Evolutionary conservation across 495 filamentous ascomycete genomes (phyloP).

Genomic region (Penicillium alfredii): DNA sequence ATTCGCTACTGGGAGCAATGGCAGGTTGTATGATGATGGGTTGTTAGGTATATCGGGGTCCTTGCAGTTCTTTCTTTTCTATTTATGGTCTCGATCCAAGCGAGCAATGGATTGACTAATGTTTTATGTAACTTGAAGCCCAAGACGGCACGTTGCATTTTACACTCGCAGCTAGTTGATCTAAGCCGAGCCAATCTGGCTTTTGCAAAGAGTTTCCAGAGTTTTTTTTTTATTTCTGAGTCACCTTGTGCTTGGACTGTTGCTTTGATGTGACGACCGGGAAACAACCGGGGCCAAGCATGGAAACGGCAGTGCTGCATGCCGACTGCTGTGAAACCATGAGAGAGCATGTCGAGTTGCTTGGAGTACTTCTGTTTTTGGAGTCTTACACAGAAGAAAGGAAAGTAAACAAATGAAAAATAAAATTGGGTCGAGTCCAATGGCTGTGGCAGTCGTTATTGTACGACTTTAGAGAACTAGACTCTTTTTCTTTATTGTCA

Average conservation of each 20-base stretch:
- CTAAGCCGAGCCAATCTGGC: neutral
- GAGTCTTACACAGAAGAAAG: conserved; percentile 9
- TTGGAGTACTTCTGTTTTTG: conserved; percentile 9
- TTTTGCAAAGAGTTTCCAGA: neutral
- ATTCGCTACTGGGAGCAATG: too few relatives aligned
- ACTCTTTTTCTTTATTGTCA: too few relatives aligned
- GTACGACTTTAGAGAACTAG: too few relatives aligned
- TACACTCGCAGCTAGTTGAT: too few relatives aligned
- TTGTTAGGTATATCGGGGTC: too few relatives aligned
- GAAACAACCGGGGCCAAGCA: conserved; percentile 14
- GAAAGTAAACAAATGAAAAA: too few relatives aligned
- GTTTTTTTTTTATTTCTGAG: conserved; percentile 10
- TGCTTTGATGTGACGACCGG: conserved; percentile 11
- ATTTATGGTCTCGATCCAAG: too few relatives aligned
- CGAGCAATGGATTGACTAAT: too few relatives aligned
- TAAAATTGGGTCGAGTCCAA: conserved; percentile 1
- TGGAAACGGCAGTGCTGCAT: conserved; percentile 17
- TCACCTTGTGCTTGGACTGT: conserved; percentile 9
- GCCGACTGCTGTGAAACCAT: conserved; percentile 20
- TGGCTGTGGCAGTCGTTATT: conserved; percentile 9
- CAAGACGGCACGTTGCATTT: too few relatives aligned
- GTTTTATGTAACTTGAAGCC: too few relatives aligned
- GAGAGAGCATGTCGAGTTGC: neutral
- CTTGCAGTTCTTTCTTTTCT: too few relatives aligned
- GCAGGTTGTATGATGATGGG: too few relatives aligned